Conservation (phyloP, 2,329 filamentous ascomycete genomes). For the Trichoderma simmonsii region DNA sequence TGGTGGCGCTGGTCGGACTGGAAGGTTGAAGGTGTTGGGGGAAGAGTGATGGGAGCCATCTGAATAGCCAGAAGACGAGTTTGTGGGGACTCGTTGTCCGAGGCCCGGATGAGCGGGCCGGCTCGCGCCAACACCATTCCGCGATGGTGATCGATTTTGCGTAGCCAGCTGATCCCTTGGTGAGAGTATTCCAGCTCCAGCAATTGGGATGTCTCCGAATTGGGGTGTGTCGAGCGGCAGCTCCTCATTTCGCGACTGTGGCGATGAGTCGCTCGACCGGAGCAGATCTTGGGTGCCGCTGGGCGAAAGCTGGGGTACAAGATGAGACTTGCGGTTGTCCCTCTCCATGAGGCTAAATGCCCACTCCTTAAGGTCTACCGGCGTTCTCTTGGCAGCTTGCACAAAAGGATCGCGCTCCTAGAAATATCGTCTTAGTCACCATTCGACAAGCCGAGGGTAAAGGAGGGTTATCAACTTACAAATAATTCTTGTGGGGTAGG, state of each 20-base stretch:
- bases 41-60: constrained; percentile 41
- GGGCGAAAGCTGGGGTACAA: constrained; percentile 76
- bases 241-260: constrained; percentile 40
- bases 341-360: constrained; percentile 90
- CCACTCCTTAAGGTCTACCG: constrained; percentile 91
- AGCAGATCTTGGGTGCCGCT: constrained; percentile 65
- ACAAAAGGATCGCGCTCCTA: constrained; percentile 92
- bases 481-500: constrained; percentile 93
- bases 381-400: constrained; percentile 92
- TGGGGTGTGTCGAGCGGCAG: constrained; percentile 59
- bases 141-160: constrained; percentile 50
- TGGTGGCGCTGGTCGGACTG: constrained; percentile 61
- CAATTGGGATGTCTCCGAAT: constrained; percentile 69
- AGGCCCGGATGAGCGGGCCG: constrained; percentile 51
- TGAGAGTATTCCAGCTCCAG: constrained; percentile 52
- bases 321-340: constrained; percentile 92
- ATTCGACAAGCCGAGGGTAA: neutral
- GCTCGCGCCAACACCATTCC: constrained; percentile 45
- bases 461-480: constrained; percentile 52
- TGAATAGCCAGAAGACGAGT: constrained; percentile 43
- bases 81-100: constrained; percentile 50
- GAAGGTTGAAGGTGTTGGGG: constrained; percentile 58
- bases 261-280: constrained; percentile 60
- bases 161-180: constrained; percentile 49
- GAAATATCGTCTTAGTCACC: constrained; percentile 13